phyloP scores from a whole-genome alignment of 345 rosid species.

The Brassica napus region DNA sequence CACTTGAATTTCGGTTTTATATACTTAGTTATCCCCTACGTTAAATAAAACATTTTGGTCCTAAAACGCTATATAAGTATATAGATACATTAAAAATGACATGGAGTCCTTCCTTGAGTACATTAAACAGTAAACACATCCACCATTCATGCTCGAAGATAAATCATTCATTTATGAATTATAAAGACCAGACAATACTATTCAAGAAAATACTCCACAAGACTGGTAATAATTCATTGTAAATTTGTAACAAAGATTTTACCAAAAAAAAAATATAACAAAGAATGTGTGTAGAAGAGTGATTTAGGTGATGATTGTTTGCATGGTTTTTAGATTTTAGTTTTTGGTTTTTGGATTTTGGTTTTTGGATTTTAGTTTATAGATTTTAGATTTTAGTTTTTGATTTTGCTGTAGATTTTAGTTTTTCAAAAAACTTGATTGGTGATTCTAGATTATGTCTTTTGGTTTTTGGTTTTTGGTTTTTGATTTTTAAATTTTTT shows the following conservation, averaged over 20 bases:
- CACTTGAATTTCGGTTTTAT: neutral
- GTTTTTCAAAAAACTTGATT: no score
- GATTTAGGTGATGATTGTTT: no score
- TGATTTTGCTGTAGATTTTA: no score
- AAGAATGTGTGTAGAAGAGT: constrained; percentile 17
- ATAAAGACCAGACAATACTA: constrained; percentile 4
- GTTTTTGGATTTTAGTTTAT: no score
- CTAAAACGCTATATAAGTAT: neutral
- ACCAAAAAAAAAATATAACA: neutral
- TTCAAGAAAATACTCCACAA: constrained; percentile 6
- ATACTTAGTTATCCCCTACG: neutral
- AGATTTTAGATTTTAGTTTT: no score
- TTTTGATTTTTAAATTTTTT: no score
- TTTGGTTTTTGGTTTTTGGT: no score
- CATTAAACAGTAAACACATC: neutral
- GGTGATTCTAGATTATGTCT: no score
- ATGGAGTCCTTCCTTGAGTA: neutral
- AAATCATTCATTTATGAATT: neutral
- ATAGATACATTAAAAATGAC: neutral
- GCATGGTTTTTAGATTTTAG: no score
- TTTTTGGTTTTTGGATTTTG: no score
- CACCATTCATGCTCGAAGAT: neutral
- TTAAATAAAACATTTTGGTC: neutral
- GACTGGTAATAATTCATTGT: neutral
- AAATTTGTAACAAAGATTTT: neutral